A percentile compares a stretch with the other conserved stretches of the same genome.
Evolutionary conservation across 257 asterid genomes (phyloP).

Genomic region (Fraxinus pennsylvanica): DNA sequence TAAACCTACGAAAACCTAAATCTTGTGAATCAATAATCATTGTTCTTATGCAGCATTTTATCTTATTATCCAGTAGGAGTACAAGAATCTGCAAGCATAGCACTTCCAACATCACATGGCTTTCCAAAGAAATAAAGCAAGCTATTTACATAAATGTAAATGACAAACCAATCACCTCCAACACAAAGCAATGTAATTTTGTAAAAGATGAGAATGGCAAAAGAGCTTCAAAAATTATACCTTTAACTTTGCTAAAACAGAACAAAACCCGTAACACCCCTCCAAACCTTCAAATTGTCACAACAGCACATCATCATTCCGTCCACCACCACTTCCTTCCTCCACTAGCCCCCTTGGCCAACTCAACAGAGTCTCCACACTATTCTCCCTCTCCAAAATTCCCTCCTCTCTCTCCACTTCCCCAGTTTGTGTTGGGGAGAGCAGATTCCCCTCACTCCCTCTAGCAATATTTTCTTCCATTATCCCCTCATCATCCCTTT

Average conservation of each 20-base stretch:
- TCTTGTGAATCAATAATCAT: constrained; percentile 9
- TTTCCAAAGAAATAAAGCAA: background rate
- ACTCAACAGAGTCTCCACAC: constrained; percentile 70
- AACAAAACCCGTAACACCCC: constrained; percentile 17
- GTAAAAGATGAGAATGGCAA: background rate
- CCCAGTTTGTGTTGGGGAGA: constrained; percentile 67
- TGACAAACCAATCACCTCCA: constrained; percentile 10
- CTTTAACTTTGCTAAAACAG: constrained; percentile 31
- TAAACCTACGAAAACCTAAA: background rate
- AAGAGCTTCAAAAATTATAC: constrained; percentile 26
- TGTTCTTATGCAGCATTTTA: constrained; percentile 1
- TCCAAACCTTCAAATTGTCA: constrained; percentile 31
- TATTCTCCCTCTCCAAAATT: constrained; percentile 58
- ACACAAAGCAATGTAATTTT: constrained; percentile 1
- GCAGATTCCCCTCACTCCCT: constrained; percentile 51
- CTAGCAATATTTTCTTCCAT: constrained; percentile 31
- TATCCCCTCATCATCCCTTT: constrained; percentile 40
- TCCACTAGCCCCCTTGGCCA: constrained; percentile 65
- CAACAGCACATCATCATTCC: constrained; percentile 44
- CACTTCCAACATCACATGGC: constrained; percentile 8
- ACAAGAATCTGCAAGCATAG: background rate
- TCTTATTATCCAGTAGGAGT: background rate
- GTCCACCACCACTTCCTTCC: constrained; percentile 53
- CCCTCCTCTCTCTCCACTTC: constrained; percentile 63
- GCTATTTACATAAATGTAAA: background rate